phyloP scores from a whole-genome alignment of 345 rosid species.

The Barbarea vulgaris region DNA sequence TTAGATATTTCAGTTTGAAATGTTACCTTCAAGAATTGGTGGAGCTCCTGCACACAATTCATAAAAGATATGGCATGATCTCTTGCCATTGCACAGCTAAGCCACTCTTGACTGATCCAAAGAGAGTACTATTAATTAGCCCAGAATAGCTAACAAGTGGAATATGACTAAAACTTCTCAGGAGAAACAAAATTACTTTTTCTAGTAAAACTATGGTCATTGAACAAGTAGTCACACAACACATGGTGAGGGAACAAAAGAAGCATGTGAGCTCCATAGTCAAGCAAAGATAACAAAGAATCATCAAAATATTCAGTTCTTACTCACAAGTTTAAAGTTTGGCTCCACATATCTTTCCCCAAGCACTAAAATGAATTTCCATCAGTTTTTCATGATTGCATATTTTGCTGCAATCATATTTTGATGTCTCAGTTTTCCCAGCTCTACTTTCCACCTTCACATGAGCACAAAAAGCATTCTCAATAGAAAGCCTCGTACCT shows the following conservation, averaged over 20 bases:
- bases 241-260: not conserved
- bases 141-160: slow-evolving; percentile 10
- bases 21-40: slow-evolving; percentile 69
- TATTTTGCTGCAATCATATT: no score
- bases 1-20: slow-evolving; percentile 9
- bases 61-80: slow-evolving; percentile 88
- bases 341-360: slow-evolving; percentile 83
- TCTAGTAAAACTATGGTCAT: slow-evolving; percentile 69
- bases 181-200: slow-evolving; percentile 56
- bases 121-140: slow-evolving; percentile 37
- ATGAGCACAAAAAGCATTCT: not conserved
- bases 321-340: slow-evolving; percentile 69
- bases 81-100: slow-evolving; percentile 76
- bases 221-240: slow-evolving; percentile 10
- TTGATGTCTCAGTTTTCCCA: slow-evolving; percentile 97
- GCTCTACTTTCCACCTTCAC: slow-evolving; percentile 73
- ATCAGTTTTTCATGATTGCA: slow-evolving; percentile 90
- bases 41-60: slow-evolving; percentile 94
- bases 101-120: slow-evolving; percentile 85
- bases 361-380: slow-evolving; percentile 77
- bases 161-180: slow-evolving; percentile 29
- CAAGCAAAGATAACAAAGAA: not conserved
- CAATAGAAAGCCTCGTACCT: slow-evolving; percentile 49
- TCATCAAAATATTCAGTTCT: not conserved
- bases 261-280: not conserved